Evolutionary conservation across 2,329 filamentous ascomycete species (phyloP), one percentile per base, ranked within the genome.

Genomic region (Fusarium temperatum): DNA sequence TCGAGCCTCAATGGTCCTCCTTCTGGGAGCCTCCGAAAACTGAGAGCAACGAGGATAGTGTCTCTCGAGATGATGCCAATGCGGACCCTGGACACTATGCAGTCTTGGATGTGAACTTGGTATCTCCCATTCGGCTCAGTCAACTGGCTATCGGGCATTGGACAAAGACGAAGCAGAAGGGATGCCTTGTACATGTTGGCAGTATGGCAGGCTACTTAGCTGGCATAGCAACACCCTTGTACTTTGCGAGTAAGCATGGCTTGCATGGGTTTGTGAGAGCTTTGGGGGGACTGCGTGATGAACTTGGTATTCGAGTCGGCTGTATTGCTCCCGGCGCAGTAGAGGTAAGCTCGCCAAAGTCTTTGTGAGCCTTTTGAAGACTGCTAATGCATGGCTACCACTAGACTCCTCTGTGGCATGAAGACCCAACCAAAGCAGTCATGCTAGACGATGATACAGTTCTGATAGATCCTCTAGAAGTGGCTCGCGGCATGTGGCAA

Each of bases 61-160:
- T 68, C 24, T 81, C 78, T 32, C 48, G 55, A 15, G 81, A 83
- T 42, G 45, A 59, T 12, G 78, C 78, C 3, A 77, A 80, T 47
- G 77, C 68, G 3, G 77, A 80, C 32, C 77, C 77, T 3, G 81
- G 81, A 7, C 78, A 78, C 53, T 84, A 84, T 55, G 76, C 77
- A 38, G 75, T 80, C 24, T 59, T 84, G 7, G 81, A 82, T 59
- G 79, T 84, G 59, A 85, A 84, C 66, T 73, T 84, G 38, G 74
- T 79, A 14, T 77, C 80, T 30, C 83, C 83, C 5, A 81, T 84
- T 45, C 80, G 82, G 24, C 68, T 83, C 50, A 81, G 78, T 39
- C 82, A 84, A 75, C 73, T 85, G 32, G 83, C 82, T 41, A 78
- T 84, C 39, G 77, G 79, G 8, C 71, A 83, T 68, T 85, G 83